Evolutionary conservation across 2,329 filamentous ascomycete genomes (phyloP), one percentile per base, ranked within the genome.

Genomic region (Paradendryphiella salina): DNA sequence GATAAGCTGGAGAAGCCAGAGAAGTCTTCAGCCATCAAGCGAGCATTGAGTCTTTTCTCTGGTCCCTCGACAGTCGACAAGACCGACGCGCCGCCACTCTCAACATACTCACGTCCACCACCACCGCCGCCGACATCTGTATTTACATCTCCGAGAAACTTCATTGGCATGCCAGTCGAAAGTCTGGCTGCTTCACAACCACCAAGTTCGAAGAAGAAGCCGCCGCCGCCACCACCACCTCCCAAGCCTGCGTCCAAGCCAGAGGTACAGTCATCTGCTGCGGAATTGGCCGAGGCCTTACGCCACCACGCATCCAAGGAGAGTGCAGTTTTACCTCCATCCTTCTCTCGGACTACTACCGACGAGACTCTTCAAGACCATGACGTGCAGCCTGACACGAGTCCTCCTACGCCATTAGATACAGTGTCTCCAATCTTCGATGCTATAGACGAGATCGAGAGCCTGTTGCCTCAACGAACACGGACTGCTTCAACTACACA

Each of bases 361-460:
- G 47, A 49, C 40, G 46, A 54, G 29, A 47, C 50, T 39, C 48
- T 44, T 15, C 54, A 42, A 34, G 59, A 61, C 15, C 59, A 59
- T 4, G 64, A 66, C 3, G 66, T 65, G 33, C 63, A 66, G 10
- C 64, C 65, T 7, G 55, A 57, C 9, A 68, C 70, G 5, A 60
- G 58, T 14, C 57, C 64, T 15, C 51, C 59, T 14, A 65, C 68
- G 6, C 66, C 65, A 6, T 46, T 56, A 18, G 65, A 57, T 14
- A 62, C 63, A 26, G 58, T 65, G 2, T 70, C 70, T 17, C 69
- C 69, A 7, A 59, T 73, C 10, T 72, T 69, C 36, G 66, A 69
- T 31, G 68, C 66, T 3, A 46, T 67, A 14, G 70, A 72, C 44
- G 71, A 73, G 26, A 72, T 71, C 26, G 68, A 71, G 31, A 63